phyloP scores from a whole-genome alignment of 1,139 yeast genomes.

The Zygosaccharomyces sapae region DNA sequence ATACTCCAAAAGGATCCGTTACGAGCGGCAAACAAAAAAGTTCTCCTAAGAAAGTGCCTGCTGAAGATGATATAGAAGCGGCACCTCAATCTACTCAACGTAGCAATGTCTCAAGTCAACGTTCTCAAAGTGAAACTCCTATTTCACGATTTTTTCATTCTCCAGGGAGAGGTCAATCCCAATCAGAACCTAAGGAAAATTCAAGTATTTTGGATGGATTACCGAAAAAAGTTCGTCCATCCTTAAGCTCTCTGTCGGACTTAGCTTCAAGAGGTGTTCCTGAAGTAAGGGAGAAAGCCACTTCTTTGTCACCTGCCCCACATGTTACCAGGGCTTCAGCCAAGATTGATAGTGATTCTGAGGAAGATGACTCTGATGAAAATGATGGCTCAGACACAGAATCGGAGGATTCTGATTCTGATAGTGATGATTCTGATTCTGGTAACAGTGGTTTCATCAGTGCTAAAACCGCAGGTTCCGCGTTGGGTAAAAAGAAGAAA shows the following conservation, averaged over 20 bases:
- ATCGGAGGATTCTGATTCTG: slow-evolving; percentile 31
- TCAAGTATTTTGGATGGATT: slow-evolving; percentile 18
- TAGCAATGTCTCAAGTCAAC: slow-evolving; percentile 8
- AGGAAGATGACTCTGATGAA: slow-evolving; percentile 24
- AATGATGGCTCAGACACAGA: slow-evolving; percentile 27
- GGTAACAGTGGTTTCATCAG: slow-evolving; percentile 38
- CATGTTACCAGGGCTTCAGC: slow-evolving; percentile 18
- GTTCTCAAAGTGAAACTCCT: slow-evolving; percentile 20
- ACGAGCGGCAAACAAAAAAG: slow-evolving; percentile 15
- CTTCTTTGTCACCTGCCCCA: slow-evolving; percentile 40
- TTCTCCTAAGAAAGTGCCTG: slow-evolving; percentile 5
- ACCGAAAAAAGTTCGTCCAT: slow-evolving; percentile 35
- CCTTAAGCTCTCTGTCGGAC: slow-evolving; percentile 54
- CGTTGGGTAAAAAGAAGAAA: slow-evolving; percentile 39
- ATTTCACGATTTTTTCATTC: slow-evolving; percentile 19
- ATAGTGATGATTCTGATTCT: slow-evolving; percentile 24
- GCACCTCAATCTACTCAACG: slow-evolving; percentile 23
- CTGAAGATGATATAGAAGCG: slow-evolving; percentile 16
- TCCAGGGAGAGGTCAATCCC: slow-evolving; percentile 8
- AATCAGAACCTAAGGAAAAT: slow-evolving; percentile 10
- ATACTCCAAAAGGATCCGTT: slow-evolving; percentile 37
- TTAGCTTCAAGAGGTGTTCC: slow-evolving; percentile 58
- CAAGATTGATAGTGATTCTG: slow-evolving; percentile 27
- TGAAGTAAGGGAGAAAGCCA: slow-evolving; percentile 49
- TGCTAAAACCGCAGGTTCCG: slow-evolving; percentile 41